These are phyloP conservation scores for Pseudopithomyces chartarum DNA, from an alignment of 2,329 filamentous ascomycete species.

Conservation along the genomic window DNA sequence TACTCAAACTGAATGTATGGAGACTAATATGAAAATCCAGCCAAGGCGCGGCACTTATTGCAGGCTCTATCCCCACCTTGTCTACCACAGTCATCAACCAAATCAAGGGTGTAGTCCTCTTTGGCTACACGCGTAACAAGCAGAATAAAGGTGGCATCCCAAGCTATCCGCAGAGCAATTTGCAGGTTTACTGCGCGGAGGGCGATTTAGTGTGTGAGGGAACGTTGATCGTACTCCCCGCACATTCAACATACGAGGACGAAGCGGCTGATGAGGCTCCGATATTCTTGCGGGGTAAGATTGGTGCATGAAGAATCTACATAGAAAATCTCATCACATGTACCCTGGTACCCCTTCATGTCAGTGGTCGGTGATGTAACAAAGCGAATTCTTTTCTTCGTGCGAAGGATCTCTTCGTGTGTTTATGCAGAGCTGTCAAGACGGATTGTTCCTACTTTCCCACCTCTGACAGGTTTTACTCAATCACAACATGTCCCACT, in stretches of 20 bases:
- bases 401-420: no score
- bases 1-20: neutral
- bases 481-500: no score
- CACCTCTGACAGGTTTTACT: no score
- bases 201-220: slow-evolving; percentile 44
- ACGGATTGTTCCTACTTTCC: no score
- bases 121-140: slow-evolving; percentile 48
- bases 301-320: slow-evolving; percentile 1
- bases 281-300: slow-evolving; percentile 25
- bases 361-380: neutral
- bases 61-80: slow-evolving; percentile 38
- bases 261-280: slow-evolving; percentile 33
- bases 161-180: slow-evolving; percentile 36
- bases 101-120: slow-evolving; percentile 47
- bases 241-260: slow-evolving; percentile 39
- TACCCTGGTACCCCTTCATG: neutral
- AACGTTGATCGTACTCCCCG: slow-evolving; percentile 35
- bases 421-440: no score
- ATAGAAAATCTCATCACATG: neutral
- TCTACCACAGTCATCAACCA: slow-evolving; percentile 28
- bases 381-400: no score
- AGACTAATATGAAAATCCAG: slow-evolving; percentile 16
- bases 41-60: slow-evolving; percentile 48
- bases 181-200: slow-evolving; percentile 43
- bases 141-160: slow-evolving; percentile 44